Base-by-base conservation (phyloP, 441 rosid species). In the Erodium trifolium region DNA sequence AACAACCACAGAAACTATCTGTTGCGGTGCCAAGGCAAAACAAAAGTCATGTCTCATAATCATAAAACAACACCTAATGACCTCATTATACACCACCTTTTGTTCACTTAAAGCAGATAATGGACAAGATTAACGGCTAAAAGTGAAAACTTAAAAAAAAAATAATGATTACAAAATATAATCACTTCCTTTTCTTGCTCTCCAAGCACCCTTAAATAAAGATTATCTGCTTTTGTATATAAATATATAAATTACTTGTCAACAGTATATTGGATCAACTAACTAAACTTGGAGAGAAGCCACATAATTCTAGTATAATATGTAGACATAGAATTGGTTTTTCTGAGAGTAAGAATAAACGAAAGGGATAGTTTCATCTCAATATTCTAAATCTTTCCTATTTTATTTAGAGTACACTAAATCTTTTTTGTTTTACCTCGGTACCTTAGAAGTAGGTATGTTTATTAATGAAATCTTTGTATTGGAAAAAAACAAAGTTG, bases 1-100 rank as follows among this genome's bases (percentile, higher is more conserved):
- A 41, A 91, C 74, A 71, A 87, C 67, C 70, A 81, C 82, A 17
- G 88, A 78, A 68, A 79, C 67, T 67, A 79, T 73, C 97, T 91
- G 90, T 63, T 64, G 62, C 11, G 62, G 3, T 23, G 27, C 1
- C 34, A 69, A 69, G 67, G 8, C 4, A 47, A 31, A 63, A 43
- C 37, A 34, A 34, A 34, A 34, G 37, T 34, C 37, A 34, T 34
- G 37, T 34, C 4, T 34, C 4, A 34, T 34, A 34, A 34, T 34
- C 37, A 34, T 43, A 43, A 43, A 8, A 9, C 10, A 43, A 43
- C 49, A 43, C 12, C 12, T 8, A 43, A 43, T 43, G 49, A 12
- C 12, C 49, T 43, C 7, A 43, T 43, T 43, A 43, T 43, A 8
- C 49, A 43, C 7, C 10, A 43, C 49, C 9, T 43, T 43, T 43